A percentile compares a stretch with the other conserved stretches of the same genome.
Conservation (phyloP, 2,329 filamentous ascomycete genomes). For the Nectriaceae sp. region DNA sequence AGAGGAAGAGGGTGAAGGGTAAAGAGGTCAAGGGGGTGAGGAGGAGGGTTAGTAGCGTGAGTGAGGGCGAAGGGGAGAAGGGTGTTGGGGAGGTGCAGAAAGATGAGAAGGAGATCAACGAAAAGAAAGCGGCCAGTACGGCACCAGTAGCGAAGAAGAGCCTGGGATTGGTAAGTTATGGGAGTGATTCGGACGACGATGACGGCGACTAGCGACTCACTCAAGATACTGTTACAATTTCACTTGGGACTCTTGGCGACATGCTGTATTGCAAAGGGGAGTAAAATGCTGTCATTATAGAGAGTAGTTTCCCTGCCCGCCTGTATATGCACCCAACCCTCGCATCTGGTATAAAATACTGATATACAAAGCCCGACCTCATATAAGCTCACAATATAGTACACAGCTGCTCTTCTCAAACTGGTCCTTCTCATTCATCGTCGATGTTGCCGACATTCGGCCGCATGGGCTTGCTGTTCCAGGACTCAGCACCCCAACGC, state of each 20-base stretch:
- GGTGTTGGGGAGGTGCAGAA: constrained; percentile 15
- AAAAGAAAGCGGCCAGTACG: constrained; percentile 3
- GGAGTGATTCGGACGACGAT: constrained; percentile 47
- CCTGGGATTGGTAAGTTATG: constrained; percentile 55
- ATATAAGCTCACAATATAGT: constrained; percentile 17
- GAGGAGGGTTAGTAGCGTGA: constrained; percentile 26
- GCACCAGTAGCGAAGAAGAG: constrained; percentile 23
- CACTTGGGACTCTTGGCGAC: background rate
- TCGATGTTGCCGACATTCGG: constrained; percentile 44
- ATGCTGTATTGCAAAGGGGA: constrained; percentile 12
- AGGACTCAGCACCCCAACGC: constrained; percentile 49
- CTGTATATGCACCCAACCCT: constrained; percentile 12
- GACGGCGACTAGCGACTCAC: constrained; percentile 40
- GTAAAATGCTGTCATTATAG: constrained; percentile 19
- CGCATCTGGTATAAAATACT: constrained; percentile 20
- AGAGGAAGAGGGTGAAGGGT: constrained; percentile 38
- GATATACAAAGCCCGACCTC: constrained; percentile 22
- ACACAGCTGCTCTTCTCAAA: constrained; percentile 13
- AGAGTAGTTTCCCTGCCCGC: constrained; percentile 22
- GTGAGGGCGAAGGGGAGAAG: constrained; percentile 14
- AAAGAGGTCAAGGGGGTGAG: constrained; percentile 38
- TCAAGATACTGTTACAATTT: background rate
- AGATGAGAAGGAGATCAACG: constrained; percentile 7
- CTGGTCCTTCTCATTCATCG: constrained; percentile 26
- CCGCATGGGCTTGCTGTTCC: constrained; percentile 41